Evolutionary conservation across 2,329 filamentous ascomycete genomes (phyloP), one percentile per base, ranked within the genome.

Genomic region (Harringtonia lauricola): DNA sequence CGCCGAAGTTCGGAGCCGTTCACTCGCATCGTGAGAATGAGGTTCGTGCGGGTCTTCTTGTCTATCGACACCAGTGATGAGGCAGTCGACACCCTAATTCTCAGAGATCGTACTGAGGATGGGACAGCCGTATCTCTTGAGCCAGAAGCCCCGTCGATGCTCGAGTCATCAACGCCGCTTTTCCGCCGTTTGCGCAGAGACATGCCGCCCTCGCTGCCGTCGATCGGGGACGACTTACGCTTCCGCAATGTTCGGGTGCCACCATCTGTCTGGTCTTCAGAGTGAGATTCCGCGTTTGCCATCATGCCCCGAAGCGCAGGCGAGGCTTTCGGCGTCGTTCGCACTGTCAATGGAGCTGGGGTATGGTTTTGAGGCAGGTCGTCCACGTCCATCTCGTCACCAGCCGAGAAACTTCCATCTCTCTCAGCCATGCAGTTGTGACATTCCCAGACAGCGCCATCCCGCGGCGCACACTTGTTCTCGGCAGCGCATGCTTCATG

Each of bases 401-500:
- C n/a, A n/a, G n/a, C n/a, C n/a, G n/a, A n/a, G n/a, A n/a, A n/a
- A n/a, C n/a, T n/a, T 51, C 50, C 40, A 50, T 48, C 2, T 44
- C 47, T 37, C 51, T 59, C 58, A 28, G 53, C 55, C 35, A 51
- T 51, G 22, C 74, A 78, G 8, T 73, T 67, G 1, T 66, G 68
- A 36, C 74, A 78, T 54, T 60, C 71, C 74, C 70, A 74, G 19
- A 58, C 58, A 26, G 85, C 75, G 60, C 81, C 73, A 48, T 77
- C 73, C 50, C 71, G 64, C 53, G 66, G 67, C 54, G 85, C 65
- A 50, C 76, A 76, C 47, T 75, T 75, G 59, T 78, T 76, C 59
- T 83, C 76, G 57, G 83, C 79, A 46, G 87, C 89, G 65, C 90
- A 95, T 73, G 92, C 83, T 61, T 83, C 81, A 68, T 96, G 90